These are phyloP conservation scores for Fusarium burgessii DNA, from an alignment of 2,329 filamentous ascomycete genomes.

Conservation along the genomic window DNA sequence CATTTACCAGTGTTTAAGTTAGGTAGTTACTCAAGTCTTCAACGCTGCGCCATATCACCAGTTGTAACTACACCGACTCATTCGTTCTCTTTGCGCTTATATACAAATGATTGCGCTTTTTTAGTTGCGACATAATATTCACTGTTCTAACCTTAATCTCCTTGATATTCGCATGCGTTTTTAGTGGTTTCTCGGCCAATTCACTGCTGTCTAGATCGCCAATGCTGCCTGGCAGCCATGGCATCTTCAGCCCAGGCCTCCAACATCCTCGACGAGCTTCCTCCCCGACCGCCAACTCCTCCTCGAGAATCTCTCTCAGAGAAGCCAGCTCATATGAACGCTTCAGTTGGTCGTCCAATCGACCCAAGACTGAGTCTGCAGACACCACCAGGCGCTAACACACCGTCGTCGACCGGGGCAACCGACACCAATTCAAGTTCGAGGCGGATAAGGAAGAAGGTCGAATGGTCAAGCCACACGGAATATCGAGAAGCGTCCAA, in stretches of 20 bases:
- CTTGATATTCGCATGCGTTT: conserved; percentile 38
- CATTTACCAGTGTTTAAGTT: conserved; percentile 23
- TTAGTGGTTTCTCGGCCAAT: conserved; percentile 43
- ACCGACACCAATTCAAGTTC: conserved; percentile 59
- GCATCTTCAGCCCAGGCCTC: conserved; percentile 56
- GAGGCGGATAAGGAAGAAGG: conserved; percentile 62
- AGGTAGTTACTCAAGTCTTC: conserved; percentile 17
- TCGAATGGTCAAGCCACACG: conserved; percentile 68
- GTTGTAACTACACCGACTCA: neutral
- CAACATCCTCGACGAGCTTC: conserved; percentile 63
- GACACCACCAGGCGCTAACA: conserved; percentile 65
- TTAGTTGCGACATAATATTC: neutral
- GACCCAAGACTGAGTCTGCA: conserved; percentile 55
- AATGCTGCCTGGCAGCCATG: conserved; percentile 56
- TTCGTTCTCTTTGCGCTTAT: neutral
- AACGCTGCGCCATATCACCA: conserved; percentile 17
- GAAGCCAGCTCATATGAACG: conserved; percentile 51
- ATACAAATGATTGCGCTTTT: neutral
- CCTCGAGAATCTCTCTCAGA: conserved; percentile 66
- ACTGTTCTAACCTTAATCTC: conserved; percentile 5
- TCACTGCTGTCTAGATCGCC: conserved; percentile 55
- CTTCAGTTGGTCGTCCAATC: conserved; percentile 53
- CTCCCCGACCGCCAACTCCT: conserved; percentile 74
- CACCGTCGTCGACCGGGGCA: conserved; percentile 57
- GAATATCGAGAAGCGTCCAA: conserved; percentile 59